phyloP scores from a whole-genome alignment of 768 basidiomycete genomes.

The Boletus bicolor region DNA sequence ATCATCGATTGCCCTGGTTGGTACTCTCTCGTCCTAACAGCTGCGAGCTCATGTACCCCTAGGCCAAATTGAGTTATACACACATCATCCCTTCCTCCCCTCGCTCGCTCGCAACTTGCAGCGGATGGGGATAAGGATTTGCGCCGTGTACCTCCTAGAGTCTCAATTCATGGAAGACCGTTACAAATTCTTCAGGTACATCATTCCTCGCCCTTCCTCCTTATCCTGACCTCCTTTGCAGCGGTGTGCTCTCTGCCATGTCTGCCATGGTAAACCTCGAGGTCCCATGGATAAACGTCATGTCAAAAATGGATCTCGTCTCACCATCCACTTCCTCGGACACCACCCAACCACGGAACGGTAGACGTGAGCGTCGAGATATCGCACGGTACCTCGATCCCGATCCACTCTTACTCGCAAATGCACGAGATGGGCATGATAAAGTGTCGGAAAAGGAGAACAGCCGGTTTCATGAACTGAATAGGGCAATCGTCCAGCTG shows the following conservation, averaged over 20 bases:
- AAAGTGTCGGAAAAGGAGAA: conserved; percentile 49
- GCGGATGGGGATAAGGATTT: conserved; percentile 79
- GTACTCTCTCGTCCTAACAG: conserved; percentile 11
- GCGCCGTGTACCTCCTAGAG: conserved; percentile 90
- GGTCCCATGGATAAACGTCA: conserved; percentile 94
- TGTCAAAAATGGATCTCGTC: conserved; percentile 99
- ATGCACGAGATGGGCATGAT: conserved; percentile 47
- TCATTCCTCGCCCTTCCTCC: neutral
- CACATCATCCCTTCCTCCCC: conserved; percentile 96
- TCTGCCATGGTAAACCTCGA: conserved; percentile 98
- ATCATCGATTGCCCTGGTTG: conserved; percentile 88
- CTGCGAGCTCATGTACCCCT: conserved; percentile 6
- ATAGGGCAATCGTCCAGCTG: conserved; percentile 91
- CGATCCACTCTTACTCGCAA: conserved; percentile 82
- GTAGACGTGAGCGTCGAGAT: conserved; percentile 68
- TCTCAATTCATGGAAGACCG: conserved; percentile 99
- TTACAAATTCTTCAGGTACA: conserved; percentile 92
- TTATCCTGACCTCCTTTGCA: conserved; percentile 28
- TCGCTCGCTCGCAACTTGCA: conserved; percentile 75
- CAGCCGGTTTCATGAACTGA: conserved; percentile 88
- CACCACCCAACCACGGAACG: conserved; percentile 62
- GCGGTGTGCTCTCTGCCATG: conserved; percentile 96
- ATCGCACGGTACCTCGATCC: conserved; percentile 96
- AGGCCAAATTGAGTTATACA: conserved; percentile 99
- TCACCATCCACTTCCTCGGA: conserved; percentile 37